phyloP scores from a whole-genome alignment of 805 yeast species.

The Jamesozyma spencerorum region DNA sequence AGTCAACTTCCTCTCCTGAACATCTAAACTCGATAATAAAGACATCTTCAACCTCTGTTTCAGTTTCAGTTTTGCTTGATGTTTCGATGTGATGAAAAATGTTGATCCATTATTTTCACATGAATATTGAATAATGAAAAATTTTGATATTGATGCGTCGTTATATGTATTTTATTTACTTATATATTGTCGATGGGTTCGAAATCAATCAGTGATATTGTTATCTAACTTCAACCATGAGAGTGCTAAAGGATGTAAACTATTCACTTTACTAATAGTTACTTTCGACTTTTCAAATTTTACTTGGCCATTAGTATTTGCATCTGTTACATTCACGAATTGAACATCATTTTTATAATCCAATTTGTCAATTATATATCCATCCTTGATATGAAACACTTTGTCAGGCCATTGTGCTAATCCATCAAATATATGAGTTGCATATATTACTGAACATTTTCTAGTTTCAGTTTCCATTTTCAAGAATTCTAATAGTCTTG shows the following conservation, averaged over 20 bases:
- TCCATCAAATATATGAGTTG: conserved; percentile 96
- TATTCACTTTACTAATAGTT: conserved; percentile 30
- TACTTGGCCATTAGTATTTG: conserved; percentile 17
- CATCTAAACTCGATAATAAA: background rate
- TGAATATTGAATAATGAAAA: too few relatives aligned
- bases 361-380: conserved; percentile 37
- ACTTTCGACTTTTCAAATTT: conserved; percentile 10
- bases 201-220: conserved; percentile 3
- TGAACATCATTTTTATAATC: conserved; percentile 29
- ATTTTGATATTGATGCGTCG: too few relatives aligned
- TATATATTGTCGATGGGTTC: background rate
- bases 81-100: too few relatives aligned
- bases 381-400: conserved; percentile 67
- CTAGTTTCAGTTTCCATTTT: conserved; percentile 63
- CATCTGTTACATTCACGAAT: conserved; percentile 17
- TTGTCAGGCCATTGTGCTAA: conserved; percentile 84
- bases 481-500: conserved; percentile 60
- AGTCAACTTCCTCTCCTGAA: conserved; percentile 6
- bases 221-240: conserved; percentile 43
- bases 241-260: conserved; percentile 66
- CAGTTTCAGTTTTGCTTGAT: background rate
- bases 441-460: conserved; percentile 72
- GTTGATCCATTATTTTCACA: too few relatives aligned
- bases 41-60: background rate
- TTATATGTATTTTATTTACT: background rate